These are phyloP conservation scores for Plasmodium gaboni DNA, from an alignment of 169 alveolate genomes.

Conservation along the genomic window DNA sequence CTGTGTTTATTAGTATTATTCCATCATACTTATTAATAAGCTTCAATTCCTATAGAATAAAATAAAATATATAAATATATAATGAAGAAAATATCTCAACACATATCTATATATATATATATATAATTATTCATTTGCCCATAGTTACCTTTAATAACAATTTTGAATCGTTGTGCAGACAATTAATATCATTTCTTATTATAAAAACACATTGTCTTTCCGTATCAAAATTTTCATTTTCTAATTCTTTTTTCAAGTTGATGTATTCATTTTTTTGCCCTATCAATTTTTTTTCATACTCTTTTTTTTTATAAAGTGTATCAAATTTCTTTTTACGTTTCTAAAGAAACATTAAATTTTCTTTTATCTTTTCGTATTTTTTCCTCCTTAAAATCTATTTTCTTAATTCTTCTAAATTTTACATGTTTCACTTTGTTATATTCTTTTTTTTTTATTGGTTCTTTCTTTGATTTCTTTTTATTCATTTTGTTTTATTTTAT, in stretches of 20 bases:
- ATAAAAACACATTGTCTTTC: constrained; percentile 45
- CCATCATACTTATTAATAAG: constrained; percentile 17
- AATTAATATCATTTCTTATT: constrained; percentile 25
- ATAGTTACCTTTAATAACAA: constrained; percentile 32
- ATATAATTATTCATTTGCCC: neutral
- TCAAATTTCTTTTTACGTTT: constrained; percentile 9
- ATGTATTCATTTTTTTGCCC: constrained; percentile 29
- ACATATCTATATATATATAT: neutral
- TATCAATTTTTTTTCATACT: constrained; percentile 15
- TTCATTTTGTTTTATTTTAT: constrained; percentile 7
- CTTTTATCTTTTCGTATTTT: constrained; percentile 4
- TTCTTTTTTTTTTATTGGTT: constrained; percentile 13
- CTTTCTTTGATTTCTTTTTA: neutral
- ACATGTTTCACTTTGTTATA: constrained; percentile 22
- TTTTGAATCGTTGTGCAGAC: constrained; percentile 6
- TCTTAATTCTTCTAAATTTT: constrained; percentile 60
- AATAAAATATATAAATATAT: neutral
- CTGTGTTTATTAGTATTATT: constrained; percentile 27
- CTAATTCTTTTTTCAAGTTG: constrained; percentile 20
- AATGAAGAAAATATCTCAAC: neutral
- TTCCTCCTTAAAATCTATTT: constrained; percentile 55
- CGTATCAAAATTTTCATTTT: constrained; percentile 20
- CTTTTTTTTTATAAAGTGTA: constrained; percentile 40
- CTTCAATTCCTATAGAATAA: constrained; percentile 14
- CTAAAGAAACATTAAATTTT: neutral